Conservation (phyloP, 495 filamentous ascomycete species). For the Evernia prunastri region DNA sequence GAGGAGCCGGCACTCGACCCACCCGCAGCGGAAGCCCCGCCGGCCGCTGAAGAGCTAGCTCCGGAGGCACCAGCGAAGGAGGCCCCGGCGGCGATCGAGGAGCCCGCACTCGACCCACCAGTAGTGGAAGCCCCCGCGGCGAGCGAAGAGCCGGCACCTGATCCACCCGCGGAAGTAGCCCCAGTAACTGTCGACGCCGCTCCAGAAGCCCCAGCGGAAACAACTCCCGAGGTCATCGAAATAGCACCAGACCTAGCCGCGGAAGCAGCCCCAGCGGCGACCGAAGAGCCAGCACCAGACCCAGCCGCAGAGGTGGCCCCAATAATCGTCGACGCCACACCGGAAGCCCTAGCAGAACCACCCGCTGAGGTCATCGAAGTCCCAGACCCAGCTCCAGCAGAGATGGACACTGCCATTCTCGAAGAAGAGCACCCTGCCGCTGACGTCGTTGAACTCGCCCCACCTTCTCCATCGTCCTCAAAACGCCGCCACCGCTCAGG, state of each 20-base stretch:
- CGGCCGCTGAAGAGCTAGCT: constrained; percentile 6
- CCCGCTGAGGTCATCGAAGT: background rate
- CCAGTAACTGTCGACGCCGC: constrained; percentile 10
- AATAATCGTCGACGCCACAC: background rate
- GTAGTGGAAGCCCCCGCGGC: constrained; percentile 7
- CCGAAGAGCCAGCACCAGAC: too few species aligned
- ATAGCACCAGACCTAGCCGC: constrained; percentile 8
- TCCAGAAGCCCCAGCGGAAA: constrained; percentile 4
- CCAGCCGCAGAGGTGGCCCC: too few species aligned
- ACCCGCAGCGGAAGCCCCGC: too few species aligned
- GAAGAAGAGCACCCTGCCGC: constrained; percentile 12
- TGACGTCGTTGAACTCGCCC: constrained; percentile 18
- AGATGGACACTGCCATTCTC: background rate
- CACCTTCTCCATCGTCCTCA: constrained; percentile 26
- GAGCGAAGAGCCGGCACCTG: constrained; percentile 1
- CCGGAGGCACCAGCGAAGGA: constrained; percentile 4
- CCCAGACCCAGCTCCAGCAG: background rate
- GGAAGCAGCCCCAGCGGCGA: too few species aligned
- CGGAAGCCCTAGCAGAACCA: constrained; percentile 12
- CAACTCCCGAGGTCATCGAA: constrained; percentile 4
- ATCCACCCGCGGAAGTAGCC: constrained; percentile 4
- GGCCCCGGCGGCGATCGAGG: background rate
- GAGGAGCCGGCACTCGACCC: constrained; percentile 8
- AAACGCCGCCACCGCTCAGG: constrained; percentile 24
- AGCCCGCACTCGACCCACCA: constrained; percentile 3